Evolutionary conservation across 331 rosid species (phyloP), one percentile per base, ranked within the genome.

Genomic region (Rosa hybrid): DNA sequence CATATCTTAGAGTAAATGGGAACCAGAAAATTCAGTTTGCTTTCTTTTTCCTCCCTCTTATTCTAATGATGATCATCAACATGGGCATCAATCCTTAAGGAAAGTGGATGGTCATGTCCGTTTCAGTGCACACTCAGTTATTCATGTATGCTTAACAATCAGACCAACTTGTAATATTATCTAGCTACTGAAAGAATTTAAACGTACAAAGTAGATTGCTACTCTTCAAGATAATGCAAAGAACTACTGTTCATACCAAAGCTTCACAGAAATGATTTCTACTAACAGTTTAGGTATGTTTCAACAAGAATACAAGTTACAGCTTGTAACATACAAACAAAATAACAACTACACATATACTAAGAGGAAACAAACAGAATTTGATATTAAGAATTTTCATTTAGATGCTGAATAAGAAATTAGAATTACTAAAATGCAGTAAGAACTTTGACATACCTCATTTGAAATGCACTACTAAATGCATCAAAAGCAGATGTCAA

Each of bases 401-500:
- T 42, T 44, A 21, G 30, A 69, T 34, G 57, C 60, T 34, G 6
- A 53, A 7, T 25, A 23, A 76, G 76, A 72, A 62, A 80, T 42
- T 49, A 64, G 45, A 53, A 78, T 63, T 23, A 54, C 46, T 20
- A 72, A 49, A 39, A 53, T 34, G 49, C 30, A 5, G 6, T n/a
- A 53, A 64, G 69, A 87, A 6, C 39, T 11, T 20, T 51, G 76
- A 81, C 57, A 70, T 57, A 95, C 97, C 98, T 95, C 68, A 68
- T 80, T 25, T 60, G 93, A 73, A 89, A 77, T 14, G 80, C 44
- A 75, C 84, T 86, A 48, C 80, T 71, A 62, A 84, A 86, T 23
- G 83, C 62, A 86, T 89, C 90, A 81, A 82, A 87, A 69, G 83
- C 12, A 81, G 89, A 76, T 74, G 84, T 75, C 81, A 84, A 79